Evolutionary conservation across 345 rosid species (phyloP).

Genomic region (Corymbia maculata): DNA sequence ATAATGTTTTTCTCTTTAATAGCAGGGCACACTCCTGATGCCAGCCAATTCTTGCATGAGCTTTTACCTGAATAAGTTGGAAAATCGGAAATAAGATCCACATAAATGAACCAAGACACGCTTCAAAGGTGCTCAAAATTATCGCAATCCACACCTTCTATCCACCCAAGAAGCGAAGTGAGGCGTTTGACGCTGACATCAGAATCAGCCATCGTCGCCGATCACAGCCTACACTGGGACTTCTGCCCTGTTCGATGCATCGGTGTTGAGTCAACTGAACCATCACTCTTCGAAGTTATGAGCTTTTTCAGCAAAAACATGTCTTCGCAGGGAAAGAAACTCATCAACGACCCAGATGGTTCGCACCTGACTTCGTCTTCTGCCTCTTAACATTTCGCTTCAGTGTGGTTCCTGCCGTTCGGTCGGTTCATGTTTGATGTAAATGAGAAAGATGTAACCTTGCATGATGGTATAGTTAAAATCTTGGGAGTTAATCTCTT

Average conservation of each 20-base stretch:
- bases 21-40: not conserved
- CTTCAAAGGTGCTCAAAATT: not conserved
- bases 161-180: not conserved
- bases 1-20: not conserved
- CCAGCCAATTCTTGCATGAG: not conserved
- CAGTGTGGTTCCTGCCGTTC: not conserved
- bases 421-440: not conserved
- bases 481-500: not conserved
- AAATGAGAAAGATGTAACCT: not conserved
- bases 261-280: not conserved
- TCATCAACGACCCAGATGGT: constrained; percentile 8
- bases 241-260: not conserved
- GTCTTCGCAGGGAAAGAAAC: not conserved
- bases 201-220: not conserved
- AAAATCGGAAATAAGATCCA: not conserved
- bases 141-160: no score
- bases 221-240: not conserved
- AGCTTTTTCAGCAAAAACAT: not conserved
- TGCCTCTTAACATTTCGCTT: not conserved
- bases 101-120: not conserved
- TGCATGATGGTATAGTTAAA: not conserved
- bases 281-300: not conserved
- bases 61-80: not conserved
- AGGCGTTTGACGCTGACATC: not conserved
- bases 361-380: not conserved